phyloP scores from a whole-genome alignment of 176 grass and related monocot species.

The Tillandsia fasciculata region DNA sequence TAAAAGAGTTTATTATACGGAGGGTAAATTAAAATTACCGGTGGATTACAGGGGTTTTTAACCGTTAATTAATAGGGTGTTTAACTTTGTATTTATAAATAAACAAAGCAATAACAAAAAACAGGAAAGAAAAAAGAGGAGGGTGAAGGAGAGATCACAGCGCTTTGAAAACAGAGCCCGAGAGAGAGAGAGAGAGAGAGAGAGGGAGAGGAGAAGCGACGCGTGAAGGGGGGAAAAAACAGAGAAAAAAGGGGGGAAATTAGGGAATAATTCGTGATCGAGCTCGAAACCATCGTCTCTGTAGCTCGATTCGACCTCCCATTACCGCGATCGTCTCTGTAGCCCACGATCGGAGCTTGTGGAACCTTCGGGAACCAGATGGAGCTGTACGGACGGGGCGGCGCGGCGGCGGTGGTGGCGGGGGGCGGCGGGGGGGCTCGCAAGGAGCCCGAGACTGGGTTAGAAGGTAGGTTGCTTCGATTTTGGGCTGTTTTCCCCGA shows the following conservation, averaged over 20 bases:
- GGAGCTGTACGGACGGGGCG: conserved; percentile 27
- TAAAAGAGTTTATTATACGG: too few relatives aligned
- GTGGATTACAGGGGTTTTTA: neutral
- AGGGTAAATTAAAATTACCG: neutral
- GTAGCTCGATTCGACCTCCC: neutral
- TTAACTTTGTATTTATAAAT: too few relatives aligned
- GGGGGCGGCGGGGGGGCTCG: conserved; percentile 17
- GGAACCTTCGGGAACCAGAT: conserved; percentile 19
- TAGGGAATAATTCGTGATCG: conserved; percentile 12
- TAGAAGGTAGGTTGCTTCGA: conserved; percentile 50
- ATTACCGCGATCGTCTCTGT: conserved; percentile 5
- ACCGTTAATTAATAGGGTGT: neutral
- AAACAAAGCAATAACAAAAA: too few relatives aligned
- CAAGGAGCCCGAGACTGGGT: conserved; percentile 22
- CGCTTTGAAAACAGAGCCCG: neutral
- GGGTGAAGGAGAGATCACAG: neutral
- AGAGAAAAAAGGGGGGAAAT: neutral
- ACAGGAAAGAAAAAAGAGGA: neutral
- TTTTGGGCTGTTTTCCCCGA: neutral
- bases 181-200: conserved; percentile 3
- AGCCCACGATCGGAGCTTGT: conserved; percentile 20
- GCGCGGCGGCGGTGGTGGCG: neutral
- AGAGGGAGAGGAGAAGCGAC: conserved; percentile 10
- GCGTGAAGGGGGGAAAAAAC: conserved; percentile 2
- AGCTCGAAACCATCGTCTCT: conserved; percentile 1